Evolutionary conservation across 2,329 filamentous ascomycete genomes (phyloP).

Genomic region (Dactylellina haptotyla): DNA sequence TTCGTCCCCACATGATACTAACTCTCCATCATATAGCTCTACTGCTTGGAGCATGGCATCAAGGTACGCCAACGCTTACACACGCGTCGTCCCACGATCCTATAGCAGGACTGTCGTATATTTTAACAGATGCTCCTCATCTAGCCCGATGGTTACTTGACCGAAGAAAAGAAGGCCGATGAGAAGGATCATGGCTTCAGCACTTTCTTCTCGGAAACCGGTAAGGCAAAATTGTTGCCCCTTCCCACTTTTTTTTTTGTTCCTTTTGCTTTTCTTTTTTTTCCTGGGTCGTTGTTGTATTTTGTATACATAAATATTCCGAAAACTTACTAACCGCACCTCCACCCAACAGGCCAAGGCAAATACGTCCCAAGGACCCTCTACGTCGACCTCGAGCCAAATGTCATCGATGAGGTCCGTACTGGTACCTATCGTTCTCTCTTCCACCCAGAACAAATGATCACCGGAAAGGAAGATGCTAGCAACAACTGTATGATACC

Average conservation of each 20-base stretch:
- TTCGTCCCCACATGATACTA: conserved; percentile 57
- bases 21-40: conserved; percentile 74
- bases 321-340: background rate
- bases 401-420: conserved; percentile 98
- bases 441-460: conserved; percentile 99
- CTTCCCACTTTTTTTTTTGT: background rate
- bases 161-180: conserved; percentile 93
- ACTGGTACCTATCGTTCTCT: conserved; percentile 94
- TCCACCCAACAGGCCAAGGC: conserved; percentile 76
- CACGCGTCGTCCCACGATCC: no score
- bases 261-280: no score
- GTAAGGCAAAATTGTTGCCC: conserved; percentile 67
- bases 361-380: conserved; percentile 99
- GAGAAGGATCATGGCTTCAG: conserved; percentile 98
- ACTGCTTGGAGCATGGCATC: conserved; percentile 99
- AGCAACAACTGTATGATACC: conserved; percentile 83
- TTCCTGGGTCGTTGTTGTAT: no score
- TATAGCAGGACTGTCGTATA: conserved; percentile 11
- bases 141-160: conserved; percentile 97
- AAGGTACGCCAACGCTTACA: conserved; percentile 73
- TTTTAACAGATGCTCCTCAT: conserved; percentile 12
- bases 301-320: background rate
- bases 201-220: conserved; percentile 99
- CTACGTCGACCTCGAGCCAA: conserved; percentile 99
- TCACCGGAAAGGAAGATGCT: conserved; percentile 98